Percentiles rank a stretch among this genome's conserved stretches.
These are phyloP conservation scores for Irpex sp. DNA, from an alignment of 1,284 basidiomycete genomes.

Conservation along the genomic window DNA sequence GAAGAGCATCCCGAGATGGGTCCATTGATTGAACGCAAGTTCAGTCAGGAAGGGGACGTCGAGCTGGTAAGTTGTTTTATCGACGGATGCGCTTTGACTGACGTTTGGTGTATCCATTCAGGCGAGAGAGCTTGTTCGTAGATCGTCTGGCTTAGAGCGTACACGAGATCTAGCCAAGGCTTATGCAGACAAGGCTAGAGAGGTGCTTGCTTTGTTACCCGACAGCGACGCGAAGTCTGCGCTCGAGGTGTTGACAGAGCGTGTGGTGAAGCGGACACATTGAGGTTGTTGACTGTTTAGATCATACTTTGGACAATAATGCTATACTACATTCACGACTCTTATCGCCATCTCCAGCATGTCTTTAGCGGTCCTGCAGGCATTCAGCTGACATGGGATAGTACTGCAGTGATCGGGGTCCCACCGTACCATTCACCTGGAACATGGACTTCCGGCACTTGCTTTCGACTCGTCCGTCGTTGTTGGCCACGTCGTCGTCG, in stretches of 20 bases:
- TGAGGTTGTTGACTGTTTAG: constrained; percentile 27
- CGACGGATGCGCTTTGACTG: constrained; percentile 1
- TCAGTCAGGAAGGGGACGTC: constrained; percentile 80
- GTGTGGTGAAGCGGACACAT: constrained; percentile 53
- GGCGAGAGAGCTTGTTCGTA: constrained; percentile 74
- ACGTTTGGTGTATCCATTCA: constrained; percentile 27
- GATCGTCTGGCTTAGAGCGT: constrained; percentile 75
- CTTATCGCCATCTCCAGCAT: neutral
- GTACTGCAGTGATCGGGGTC: constrained; percentile 4
- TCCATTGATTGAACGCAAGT: constrained; percentile 83
- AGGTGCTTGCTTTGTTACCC: constrained; percentile 72
- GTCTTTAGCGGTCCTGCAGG: neutral
- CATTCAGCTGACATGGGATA: neutral
- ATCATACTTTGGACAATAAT: constrained; percentile 15
- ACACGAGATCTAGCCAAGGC: constrained; percentile 75
- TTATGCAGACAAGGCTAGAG: constrained; percentile 79
- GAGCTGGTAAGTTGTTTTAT: constrained; percentile 56
- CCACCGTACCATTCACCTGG: neutral
- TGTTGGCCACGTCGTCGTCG: neutral
- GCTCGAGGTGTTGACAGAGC: constrained; percentile 62
- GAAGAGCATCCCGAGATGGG: constrained; percentile 85
- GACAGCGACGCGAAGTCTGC: constrained; percentile 79
- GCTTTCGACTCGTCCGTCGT: neutral
- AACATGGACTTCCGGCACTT: neutral
- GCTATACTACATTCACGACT: constrained; percentile 10